A percentile compares a stretch with the other conserved stretches of the same genome.
Evolutionary conservation across 2,329 filamentous ascomycete species (phyloP).

Genomic region (Cordyceps militaris): DNA sequence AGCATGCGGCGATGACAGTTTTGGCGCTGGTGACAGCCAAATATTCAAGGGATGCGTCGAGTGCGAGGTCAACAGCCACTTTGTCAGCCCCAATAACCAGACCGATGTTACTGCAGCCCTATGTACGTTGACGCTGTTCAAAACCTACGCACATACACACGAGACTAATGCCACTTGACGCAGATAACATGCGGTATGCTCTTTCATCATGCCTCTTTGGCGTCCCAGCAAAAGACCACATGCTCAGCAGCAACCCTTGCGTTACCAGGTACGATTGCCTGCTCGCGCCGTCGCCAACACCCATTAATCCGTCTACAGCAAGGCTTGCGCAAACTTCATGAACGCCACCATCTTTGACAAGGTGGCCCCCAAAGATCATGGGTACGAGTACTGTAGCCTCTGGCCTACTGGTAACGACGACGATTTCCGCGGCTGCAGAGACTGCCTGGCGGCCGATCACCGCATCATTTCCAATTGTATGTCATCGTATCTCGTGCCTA

Average conservation of each 20-base stretch:
- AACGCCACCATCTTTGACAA: slow-evolving; percentile 42
- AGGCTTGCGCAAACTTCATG: slow-evolving; percentile 44
- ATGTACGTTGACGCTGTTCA: slow-evolving; percentile 37
- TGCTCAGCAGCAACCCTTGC: slow-evolving; percentile 37
- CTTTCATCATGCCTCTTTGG: slow-evolving; percentile 50
- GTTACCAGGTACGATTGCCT: slow-evolving; percentile 39
- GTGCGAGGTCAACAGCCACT: slow-evolving; percentile 46
- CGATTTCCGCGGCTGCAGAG: slow-evolving; percentile 35
- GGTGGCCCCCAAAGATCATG: slow-evolving; percentile 35
- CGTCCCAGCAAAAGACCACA: slow-evolving; percentile 34
- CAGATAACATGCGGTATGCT: slow-evolving; percentile 31
- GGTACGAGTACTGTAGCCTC: slow-evolving; percentile 47
- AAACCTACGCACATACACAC: not conserved
- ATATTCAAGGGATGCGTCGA: slow-evolving; percentile 45
- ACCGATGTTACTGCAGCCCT: slow-evolving; percentile 49
- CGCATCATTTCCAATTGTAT: slow-evolving; percentile 48
- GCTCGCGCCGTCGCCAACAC: not conserved
- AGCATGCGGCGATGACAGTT: slow-evolving; percentile 38
- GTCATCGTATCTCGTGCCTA: slow-evolving; percentile 15
- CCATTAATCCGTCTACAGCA: slow-evolving; percentile 31
- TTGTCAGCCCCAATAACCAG: slow-evolving; percentile 27
- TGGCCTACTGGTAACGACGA: slow-evolving; percentile 36
- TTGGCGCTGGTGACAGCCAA: slow-evolving; percentile 34
- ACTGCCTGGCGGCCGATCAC: slow-evolving; percentile 37
- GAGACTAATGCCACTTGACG: not conserved